These are phyloP conservation scores for Oidium heveae DNA, from an alignment of 2,329 filamentous ascomycete species.

Conservation along the genomic window DNA sequence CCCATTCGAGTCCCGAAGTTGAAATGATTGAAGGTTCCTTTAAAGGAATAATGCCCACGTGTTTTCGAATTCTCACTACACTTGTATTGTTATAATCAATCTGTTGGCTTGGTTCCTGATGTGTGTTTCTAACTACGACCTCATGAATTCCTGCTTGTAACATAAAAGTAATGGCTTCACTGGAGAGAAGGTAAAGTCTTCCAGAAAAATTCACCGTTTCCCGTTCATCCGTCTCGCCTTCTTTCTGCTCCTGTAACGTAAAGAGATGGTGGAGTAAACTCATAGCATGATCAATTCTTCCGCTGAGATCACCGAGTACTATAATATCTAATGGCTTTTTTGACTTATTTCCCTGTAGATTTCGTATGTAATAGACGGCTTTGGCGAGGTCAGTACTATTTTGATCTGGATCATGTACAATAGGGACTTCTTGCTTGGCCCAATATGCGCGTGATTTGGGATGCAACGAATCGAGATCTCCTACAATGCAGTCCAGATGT, in stretches of 20 bases:
- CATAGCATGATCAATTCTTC: constrained; percentile 77
- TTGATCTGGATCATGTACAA: constrained; percentile 56
- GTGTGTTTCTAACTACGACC: constrained; percentile 23
- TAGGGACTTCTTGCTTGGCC: constrained; percentile 21
- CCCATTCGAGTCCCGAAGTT: constrained; percentile 70
- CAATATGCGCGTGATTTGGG: constrained; percentile 29
- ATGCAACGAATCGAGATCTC: constrained; percentile 69
- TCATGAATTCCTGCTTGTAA: constrained; percentile 42
- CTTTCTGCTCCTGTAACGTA: constrained; percentile 22
- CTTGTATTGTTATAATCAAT: constrained; percentile 12
- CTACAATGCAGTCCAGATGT: constrained; percentile 47
- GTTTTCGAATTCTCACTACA: constrained; percentile 25
- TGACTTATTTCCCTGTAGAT: background rate
- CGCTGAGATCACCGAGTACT: constrained; percentile 62
- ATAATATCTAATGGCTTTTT: constrained; percentile 34
- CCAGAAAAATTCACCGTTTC: constrained; percentile 24
- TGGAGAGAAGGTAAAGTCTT: constrained; percentile 54
- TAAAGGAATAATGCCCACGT: constrained; percentile 70
- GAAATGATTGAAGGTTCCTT: constrained; percentile 56
- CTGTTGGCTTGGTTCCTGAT: too few species aligned
- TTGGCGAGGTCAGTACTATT: constrained; percentile 84
- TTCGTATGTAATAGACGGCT: constrained; percentile 35
- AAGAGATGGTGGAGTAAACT: constrained; percentile 73
- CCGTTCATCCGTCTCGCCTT: constrained; percentile 2
- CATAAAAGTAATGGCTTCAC: constrained; percentile 56